phyloP scores from a whole-genome alignment of 2,329 filamentous ascomycete genomes.

The Sclerotinia nivalis region DNA sequence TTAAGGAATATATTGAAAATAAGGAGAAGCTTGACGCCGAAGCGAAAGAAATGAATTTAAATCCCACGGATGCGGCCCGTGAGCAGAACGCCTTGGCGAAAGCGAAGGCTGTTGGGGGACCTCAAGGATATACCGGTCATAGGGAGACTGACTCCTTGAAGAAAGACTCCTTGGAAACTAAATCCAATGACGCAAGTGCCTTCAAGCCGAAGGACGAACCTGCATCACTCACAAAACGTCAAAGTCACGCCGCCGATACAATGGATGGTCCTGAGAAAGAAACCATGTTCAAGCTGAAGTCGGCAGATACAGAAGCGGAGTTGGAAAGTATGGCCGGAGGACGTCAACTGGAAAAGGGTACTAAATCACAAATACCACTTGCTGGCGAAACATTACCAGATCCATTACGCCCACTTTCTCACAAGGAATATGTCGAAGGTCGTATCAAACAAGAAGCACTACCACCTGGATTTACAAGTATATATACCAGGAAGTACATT shows the following conservation, averaged over 20 bases:
- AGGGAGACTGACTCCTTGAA: background rate
- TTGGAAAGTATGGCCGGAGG: conserved; percentile 26
- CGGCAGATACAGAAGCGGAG: conserved; percentile 30
- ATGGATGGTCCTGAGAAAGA: conserved; percentile 11
- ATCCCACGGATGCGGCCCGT: conserved; percentile 2
- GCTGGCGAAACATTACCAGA: conserved; percentile 25
- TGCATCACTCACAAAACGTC: conserved; percentile 15
- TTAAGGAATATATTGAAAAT: conserved; percentile 46
- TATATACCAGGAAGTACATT: conserved; percentile 56
- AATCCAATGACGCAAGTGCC: conserved; percentile 1
- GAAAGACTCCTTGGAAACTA: background rate
- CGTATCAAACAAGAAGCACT: conserved; percentile 49
- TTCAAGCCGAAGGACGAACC: conserved; percentile 12
- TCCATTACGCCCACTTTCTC: conserved; percentile 44
- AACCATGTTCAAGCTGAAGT: conserved; percentile 25
- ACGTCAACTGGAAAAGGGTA: conserved; percentile 26
- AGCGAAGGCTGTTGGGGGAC: conserved; percentile 1
- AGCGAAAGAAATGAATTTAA: conserved; percentile 24
- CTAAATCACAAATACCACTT: conserved; percentile 19
- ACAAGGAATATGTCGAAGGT: conserved; percentile 54
- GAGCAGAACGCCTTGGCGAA: conserved; percentile 15
- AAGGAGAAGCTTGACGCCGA: conserved; percentile 45
- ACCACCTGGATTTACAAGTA: conserved; percentile 52
- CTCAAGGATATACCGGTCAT: conserved; percentile 5
- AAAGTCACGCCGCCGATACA: conserved; percentile 4